Conservation (phyloP, 352 stramenopile species). For the Globisporangium ultimum region DNA sequence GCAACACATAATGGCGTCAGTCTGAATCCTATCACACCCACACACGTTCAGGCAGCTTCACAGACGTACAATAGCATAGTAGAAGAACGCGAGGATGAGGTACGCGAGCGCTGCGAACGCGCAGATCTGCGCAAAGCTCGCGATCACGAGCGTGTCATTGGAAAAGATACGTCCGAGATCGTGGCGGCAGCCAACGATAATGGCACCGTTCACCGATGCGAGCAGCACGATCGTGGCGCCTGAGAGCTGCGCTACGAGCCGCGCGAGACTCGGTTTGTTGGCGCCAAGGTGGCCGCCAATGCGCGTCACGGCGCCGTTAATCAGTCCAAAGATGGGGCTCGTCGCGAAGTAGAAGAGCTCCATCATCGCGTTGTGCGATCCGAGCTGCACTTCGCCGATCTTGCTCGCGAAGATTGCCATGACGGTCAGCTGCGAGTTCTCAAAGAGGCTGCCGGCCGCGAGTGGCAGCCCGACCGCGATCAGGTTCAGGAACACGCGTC, state of each 20-base stretch:
- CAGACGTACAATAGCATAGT: constrained; percentile 58
- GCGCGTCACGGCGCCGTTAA: constrained; percentile 56
- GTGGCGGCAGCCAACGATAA: constrained; percentile 40
- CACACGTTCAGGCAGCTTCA: no score
- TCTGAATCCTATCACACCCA: background rate
- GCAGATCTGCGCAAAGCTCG: constrained; percentile 61
- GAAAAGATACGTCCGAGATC: constrained; percentile 72
- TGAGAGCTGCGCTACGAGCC: constrained; percentile 54
- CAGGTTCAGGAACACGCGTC: constrained; percentile 37
- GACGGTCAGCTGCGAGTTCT: constrained; percentile 76
- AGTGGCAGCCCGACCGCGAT: constrained; percentile 52
- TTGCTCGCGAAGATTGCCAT: constrained; percentile 73
- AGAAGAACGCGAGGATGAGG: constrained; percentile 78
- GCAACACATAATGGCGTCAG: constrained; percentile 2
- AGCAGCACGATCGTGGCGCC: constrained; percentile 42
- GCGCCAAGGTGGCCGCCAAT: constrained; percentile 65
- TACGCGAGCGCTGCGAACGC: constrained; percentile 57
- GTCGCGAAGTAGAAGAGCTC: constrained; percentile 84
- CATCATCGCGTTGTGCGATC: constrained; percentile 83
- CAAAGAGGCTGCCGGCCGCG: constrained; percentile 59
- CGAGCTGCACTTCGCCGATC: constrained; percentile 71
- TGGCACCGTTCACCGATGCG: constrained; percentile 31
- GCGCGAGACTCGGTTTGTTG: constrained; percentile 30
- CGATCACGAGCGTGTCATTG: constrained; percentile 55
- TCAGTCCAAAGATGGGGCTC: constrained; percentile 68